Base-by-base conservation (phyloP, 1,284 basidiomycete species). In the Xerocomus tenax region DNA sequence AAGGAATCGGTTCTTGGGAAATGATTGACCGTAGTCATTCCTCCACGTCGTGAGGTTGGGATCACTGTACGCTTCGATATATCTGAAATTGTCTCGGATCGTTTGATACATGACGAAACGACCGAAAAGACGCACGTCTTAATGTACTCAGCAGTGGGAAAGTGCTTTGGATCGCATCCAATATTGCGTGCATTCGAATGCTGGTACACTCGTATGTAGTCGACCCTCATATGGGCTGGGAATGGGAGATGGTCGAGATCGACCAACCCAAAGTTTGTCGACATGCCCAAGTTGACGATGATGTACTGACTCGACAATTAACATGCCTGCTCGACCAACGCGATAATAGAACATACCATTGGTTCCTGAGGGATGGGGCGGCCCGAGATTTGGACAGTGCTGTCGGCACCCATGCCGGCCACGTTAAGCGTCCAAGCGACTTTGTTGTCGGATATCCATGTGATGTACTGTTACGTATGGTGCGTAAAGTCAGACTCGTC, bases 181-280 rank as follows among this genome's bases (percentile, higher is more conserved):
- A 88, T 72, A 58, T 81, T 82, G 30, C 76, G 77, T 5, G 72
- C 65, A 26, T 76, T 64, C 25, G 69, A 65, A 28, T 76, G 72
- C 55, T 82, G 82, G 60, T 85, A 87, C 1, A 88, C 78, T 15
- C 85, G 71, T 41, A 88, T 75, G 58, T 83, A 89, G 61, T 89
- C 86, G 35, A 89, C 66, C 28, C 70, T 71, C 75, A 87, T 74
- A 54, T 76, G 71, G 2, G 71, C 74, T 3, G 86, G 84, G 64
- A 82, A 85, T 8, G 68, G 68, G 28, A 87, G 67, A 52, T 81
- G 64, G 2, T 59, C 63, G 35, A 81, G 72, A 57, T 85, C 77
- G 34, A 86, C 78, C 12, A 62, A 47, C 38, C 75, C 75, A 55
- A 82, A 79, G 55, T 77, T 76, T 16, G 68, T 69, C 15, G 78